Evolutionary conservation across 495 filamentous ascomycete genomes (phyloP).

Genomic region (Usnea hakonensis): DNA sequence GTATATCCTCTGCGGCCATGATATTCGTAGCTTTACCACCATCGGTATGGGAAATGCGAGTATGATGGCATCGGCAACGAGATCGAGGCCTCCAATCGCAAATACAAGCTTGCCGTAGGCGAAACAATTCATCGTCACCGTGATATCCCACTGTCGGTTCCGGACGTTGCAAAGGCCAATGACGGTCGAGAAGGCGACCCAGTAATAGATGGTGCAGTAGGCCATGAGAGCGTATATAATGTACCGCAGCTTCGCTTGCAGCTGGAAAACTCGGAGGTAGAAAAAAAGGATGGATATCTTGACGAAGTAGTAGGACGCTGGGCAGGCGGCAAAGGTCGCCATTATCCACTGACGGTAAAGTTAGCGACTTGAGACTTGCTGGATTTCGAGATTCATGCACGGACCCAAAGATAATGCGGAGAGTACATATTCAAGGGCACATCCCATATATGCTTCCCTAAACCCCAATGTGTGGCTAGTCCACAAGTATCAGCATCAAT

Average conservation of each 20-base stretch:
- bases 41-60: constrained; percentile 15
- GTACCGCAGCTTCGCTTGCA: constrained; percentile 7
- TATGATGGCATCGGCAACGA: constrained; percentile 12
- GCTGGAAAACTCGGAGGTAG: constrained; percentile 15
- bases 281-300: constrained; percentile 19
- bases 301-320: constrained; percentile 18
- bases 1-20: constrained; percentile 15
- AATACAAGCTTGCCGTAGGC: constrained; percentile 12
- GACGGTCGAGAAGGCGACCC: constrained; percentile 11
- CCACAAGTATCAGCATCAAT: background rate
- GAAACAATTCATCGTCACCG: constrained; percentile 17
- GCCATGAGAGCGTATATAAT: constrained; percentile 13
- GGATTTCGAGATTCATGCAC: background rate
- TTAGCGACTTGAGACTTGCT: background rate
- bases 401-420: constrained; percentile 13
- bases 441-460: constrained; percentile 18
- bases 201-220: constrained; percentile 18
- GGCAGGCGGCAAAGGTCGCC: constrained; percentile 17
- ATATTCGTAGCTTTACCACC: constrained; percentile 11
- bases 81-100: constrained; percentile 18
- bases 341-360: constrained; percentile 11
- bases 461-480: constrained; percentile 13
- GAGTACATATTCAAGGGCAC: constrained; percentile 6
- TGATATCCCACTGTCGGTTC: constrained; percentile 14
- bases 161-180: constrained; percentile 13